Percentiles rank a stretch among this genome's conserved stretches.
These are phyloP conservation scores for Gastrolobium bilobum DNA, from an alignment of 306 rosid species.

Conservation along the genomic window DNA sequence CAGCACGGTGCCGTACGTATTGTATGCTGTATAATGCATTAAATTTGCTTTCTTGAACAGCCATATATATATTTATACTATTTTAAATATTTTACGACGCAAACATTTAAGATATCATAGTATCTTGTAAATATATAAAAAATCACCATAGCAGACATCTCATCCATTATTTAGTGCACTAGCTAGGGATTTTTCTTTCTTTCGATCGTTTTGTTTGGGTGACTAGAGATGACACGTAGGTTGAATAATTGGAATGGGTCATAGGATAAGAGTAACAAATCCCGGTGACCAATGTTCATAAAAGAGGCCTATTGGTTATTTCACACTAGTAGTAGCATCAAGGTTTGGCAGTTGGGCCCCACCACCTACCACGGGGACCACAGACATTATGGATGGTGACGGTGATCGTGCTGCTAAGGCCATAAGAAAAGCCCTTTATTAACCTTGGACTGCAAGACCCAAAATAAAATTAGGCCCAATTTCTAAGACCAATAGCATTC, in stretches of 20 bases:
- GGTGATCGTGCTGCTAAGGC: background rate
- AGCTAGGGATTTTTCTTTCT: background rate
- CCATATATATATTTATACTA: background rate
- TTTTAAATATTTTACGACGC: too few species aligned
- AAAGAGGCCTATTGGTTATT: background rate
- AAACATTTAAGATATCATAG: background rate
- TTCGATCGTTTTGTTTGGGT: background rate
- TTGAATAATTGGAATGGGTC: background rate
- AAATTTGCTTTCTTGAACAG: background rate
- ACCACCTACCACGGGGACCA: slow-evolving; percentile 34
- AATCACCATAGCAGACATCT: background rate
- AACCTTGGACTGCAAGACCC: background rate
- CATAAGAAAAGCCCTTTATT: background rate
- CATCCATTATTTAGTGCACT: background rate
- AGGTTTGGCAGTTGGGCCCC: slow-evolving; percentile 1
- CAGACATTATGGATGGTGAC: background rate
- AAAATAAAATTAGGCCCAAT: slow-evolving; percentile 1
- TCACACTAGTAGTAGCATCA: slow-evolving; percentile 10
- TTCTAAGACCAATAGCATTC: background rate
- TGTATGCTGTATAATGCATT: background rate
- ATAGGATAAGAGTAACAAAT: background rate
- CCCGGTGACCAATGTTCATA: slow-evolving; percentile 2
- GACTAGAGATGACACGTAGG: background rate
- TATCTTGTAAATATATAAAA: too few species aligned
- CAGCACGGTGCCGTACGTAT: too few species aligned